phyloP scores from a whole-genome alignment of 2,329 filamentous ascomycete genomes.

The Pseudopithomyces chartarum region DNA sequence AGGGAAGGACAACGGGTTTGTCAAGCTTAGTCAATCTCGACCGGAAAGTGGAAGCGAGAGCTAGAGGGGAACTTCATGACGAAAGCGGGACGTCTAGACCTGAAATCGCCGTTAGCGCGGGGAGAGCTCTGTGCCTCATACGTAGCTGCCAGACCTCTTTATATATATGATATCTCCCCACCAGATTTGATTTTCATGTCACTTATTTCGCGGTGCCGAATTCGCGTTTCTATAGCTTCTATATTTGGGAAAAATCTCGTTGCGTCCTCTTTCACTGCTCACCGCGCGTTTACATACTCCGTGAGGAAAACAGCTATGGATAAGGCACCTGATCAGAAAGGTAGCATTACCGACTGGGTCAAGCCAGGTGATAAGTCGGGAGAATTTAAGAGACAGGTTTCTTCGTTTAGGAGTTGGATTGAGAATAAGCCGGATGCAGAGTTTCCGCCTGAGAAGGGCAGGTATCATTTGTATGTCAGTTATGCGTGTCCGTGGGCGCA shows the following conservation, averaged over 20 bases:
- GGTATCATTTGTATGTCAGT: constrained; percentile 94
- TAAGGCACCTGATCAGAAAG: constrained; percentile 27
- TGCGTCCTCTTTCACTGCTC: neutral
- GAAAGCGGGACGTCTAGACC: constrained; percentile 14
- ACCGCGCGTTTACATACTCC: neutral
- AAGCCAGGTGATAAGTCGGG: constrained; percentile 75
- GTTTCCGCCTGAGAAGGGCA: constrained; percentile 83
- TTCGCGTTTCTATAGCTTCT: neutral
- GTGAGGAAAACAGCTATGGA: constrained; percentile 13
- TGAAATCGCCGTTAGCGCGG: constrained; percentile 7
- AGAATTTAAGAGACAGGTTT: constrained; percentile 90
- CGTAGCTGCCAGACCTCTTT: neutral
- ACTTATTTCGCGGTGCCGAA: neutral
- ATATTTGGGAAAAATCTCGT: neutral
- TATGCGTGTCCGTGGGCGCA: constrained; percentile 96
- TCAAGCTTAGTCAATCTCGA: constrained; percentile 15
- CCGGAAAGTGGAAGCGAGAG: neutral
- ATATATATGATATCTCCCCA: neutral
- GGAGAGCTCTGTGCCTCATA: constrained; percentile 1
- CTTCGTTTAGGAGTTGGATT: constrained; percentile 81
- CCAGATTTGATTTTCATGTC: constrained; percentile 4
- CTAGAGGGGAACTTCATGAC: constrained; percentile 8
- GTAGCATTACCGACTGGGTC: constrained; percentile 80
- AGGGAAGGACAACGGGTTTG: constrained; percentile 8
- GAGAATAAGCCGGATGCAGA: constrained; percentile 71